Percentiles rank a stretch among this genome's conserved stretches.
phyloP scores from a whole-genome alignment of 495 filamentous ascomycete species.

The Aspergillus ostianus region DNA sequence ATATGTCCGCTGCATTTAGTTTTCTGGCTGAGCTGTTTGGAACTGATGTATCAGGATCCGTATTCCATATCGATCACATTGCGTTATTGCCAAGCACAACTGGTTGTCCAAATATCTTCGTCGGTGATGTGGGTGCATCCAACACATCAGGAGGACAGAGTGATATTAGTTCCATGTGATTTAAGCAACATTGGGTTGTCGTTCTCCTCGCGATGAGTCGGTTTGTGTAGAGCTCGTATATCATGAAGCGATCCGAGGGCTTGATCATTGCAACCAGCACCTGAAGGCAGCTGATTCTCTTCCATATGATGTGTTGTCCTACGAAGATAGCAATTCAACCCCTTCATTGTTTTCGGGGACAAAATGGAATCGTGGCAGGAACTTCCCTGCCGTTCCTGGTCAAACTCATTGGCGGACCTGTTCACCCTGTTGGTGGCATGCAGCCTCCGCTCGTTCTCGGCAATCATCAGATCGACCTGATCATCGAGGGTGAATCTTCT shows the following conservation, averaged over 20 bases:
- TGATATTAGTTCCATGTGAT: not conserved
- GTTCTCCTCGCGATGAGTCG: not conserved
- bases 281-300: conserved; percentile 3
- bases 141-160: not conserved
- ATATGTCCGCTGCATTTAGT: too few species aligned
- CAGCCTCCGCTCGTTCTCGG: conserved; percentile 13
- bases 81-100: not conserved
- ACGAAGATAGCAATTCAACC: not conserved
- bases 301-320: not conserved
- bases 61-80: not conserved
- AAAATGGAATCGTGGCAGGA: not conserved
- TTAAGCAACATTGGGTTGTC: not conserved
- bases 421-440: not conserved
- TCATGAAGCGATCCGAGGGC: not conserved
- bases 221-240: not conserved
- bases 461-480: conserved; percentile 14
- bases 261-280: not conserved
- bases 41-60: too few species aligned
- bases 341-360: not conserved
- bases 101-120: conserved; percentile 22
- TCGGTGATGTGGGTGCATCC: not conserved
- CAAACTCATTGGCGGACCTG: not conserved
- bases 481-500: conserved; percentile 22
- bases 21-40: too few species aligned
- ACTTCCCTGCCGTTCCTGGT: not conserved